These are phyloP conservation scores for Stephania cephalantha DNA, from an alignment of 164 flowering plant species.

Conservation along the genomic window DNA sequence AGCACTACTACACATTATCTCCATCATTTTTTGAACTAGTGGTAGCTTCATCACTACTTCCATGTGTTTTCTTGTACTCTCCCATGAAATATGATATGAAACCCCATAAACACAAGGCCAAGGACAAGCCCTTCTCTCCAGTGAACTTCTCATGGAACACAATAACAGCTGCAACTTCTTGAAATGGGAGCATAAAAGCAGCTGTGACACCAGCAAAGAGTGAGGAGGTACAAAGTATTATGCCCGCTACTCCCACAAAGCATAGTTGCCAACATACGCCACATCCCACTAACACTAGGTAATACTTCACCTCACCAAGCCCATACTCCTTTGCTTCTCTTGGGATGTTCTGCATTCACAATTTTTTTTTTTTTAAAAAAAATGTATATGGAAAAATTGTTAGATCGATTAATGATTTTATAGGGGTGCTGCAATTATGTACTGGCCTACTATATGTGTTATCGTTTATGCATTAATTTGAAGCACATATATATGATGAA, in stretches of 20 bases:
- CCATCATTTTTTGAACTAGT: too few species aligned
- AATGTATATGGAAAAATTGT: too few species aligned
- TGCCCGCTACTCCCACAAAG: conserved; percentile 48
- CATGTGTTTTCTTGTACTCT: background rate
- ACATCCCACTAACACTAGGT: background rate
- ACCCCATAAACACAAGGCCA: conserved; percentile 19
- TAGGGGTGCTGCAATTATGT: too few species aligned
- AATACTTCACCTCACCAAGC: background rate
- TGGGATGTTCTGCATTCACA: background rate
- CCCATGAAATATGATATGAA: conserved; percentile 20
- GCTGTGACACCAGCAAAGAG: conserved; percentile 40
- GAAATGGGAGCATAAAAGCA: conserved; percentile 36
- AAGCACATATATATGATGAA: too few species aligned
- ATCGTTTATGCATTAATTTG: too few species aligned
- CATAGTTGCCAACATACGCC: conserved; percentile 35
- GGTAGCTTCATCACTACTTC: background rate
- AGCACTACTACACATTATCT: too few species aligned
- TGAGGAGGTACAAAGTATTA: conserved; percentile 42
- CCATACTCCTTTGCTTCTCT: background rate
- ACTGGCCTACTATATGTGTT: too few species aligned
- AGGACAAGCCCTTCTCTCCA: conserved; percentile 18
- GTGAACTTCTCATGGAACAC: conserved; percentile 18
- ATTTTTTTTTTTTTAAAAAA: too few species aligned
- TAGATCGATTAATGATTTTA: too few species aligned
- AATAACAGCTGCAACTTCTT: conserved; percentile 38